Conservation (phyloP, 2,329 filamentous ascomycete species). For the Cyphellophora attinorum region DNA sequence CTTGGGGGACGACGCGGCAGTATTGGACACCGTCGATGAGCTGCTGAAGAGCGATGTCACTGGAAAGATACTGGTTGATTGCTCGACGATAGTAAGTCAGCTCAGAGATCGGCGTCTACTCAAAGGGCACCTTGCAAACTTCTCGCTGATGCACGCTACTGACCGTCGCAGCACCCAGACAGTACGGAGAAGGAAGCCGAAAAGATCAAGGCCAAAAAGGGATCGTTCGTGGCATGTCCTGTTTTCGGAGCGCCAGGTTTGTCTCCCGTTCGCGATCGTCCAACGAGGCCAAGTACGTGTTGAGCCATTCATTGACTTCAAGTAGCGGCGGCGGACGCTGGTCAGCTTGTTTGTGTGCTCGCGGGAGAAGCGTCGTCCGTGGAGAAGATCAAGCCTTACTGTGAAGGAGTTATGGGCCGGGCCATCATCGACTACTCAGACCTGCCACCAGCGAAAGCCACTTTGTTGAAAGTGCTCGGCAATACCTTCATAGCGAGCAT, state of each 20-base stretch:
- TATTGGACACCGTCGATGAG: slow-evolving; percentile 51
- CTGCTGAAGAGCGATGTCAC: slow-evolving; percentile 49
- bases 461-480: slow-evolving; percentile 69
- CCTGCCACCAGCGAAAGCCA: slow-evolving; percentile 59
- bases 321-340: slow-evolving; percentile 50
- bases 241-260: slow-evolving; percentile 35
- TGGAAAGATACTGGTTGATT: slow-evolving; percentile 75
- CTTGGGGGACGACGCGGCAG: slow-evolving; percentile 66
- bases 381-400: slow-evolving; percentile 58
- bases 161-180: slow-evolving; percentile 73
- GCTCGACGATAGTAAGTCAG: slow-evolving; percentile 85
- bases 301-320: too few relatives aligned
- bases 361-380: slow-evolving; percentile 55
- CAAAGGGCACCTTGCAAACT: too few relatives aligned
- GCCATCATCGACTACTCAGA: slow-evolving; percentile 61
- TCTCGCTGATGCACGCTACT: too few relatives aligned
- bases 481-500: slow-evolving; percentile 82
- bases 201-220: slow-evolving; percentile 49
- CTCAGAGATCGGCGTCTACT: too few relatives aligned
- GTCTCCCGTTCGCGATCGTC: too few relatives aligned
- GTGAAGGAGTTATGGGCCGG: slow-evolving; percentile 61
- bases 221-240: slow-evolving; percentile 64
- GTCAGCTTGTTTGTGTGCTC: slow-evolving; percentile 62
- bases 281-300: too few relatives aligned
- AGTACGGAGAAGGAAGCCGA: slow-evolving; percentile 60